phyloP scores from a whole-genome alignment of 805 yeast species.

The Cyberlindnera lachancei region DNA sequence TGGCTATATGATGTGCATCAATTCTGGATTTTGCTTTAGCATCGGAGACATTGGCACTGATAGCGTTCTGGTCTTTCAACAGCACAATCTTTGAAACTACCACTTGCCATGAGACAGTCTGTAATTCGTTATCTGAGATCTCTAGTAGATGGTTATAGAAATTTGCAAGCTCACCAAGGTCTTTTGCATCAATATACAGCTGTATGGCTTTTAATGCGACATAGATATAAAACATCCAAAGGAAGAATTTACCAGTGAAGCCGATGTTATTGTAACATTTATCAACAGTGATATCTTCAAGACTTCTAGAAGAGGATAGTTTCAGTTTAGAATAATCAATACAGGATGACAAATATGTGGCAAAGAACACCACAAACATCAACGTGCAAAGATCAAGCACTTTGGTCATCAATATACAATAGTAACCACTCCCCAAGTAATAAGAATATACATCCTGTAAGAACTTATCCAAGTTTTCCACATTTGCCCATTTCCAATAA shows the following conservation, averaged over 20 bases:
- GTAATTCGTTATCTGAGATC: slow-evolving; percentile 74
- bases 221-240: slow-evolving; percentile 54
- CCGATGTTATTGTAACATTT: slow-evolving; percentile 39
- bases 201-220: slow-evolving; percentile 46
- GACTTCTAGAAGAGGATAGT: slow-evolving; percentile 19
- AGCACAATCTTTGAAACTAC: slow-evolving; percentile 70
- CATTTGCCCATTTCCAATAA: slow-evolving; percentile 94
- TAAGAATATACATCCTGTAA: slow-evolving; percentile 77
- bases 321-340: slow-evolving; percentile 52
- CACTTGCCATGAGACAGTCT: slow-evolving; percentile 89
- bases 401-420: slow-evolving; percentile 65
- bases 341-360: slow-evolving; percentile 77
- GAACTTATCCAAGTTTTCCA: slow-evolving; percentile 83
- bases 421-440: slow-evolving; percentile 78
- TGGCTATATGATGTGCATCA: slow-evolving; percentile 92
- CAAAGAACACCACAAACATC: slow-evolving; percentile 69
- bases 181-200: slow-evolving; percentile 53
- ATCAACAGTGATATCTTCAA: slow-evolving; percentile 27
- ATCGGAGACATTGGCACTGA: slow-evolving; percentile 41
- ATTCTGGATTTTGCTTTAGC: slow-evolving; percentile 65
- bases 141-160: slow-evolving; percentile 69
- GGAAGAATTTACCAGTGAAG: slow-evolving; percentile 44
- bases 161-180: slow-evolving; percentile 64
- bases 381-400: slow-evolving; percentile 64
- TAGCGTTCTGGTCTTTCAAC: slow-evolving; percentile 73